These are phyloP conservation scores for Lachancea quebecensis DNA, from an alignment of 805 yeast genomes.

Conservation along the genomic window DNA sequence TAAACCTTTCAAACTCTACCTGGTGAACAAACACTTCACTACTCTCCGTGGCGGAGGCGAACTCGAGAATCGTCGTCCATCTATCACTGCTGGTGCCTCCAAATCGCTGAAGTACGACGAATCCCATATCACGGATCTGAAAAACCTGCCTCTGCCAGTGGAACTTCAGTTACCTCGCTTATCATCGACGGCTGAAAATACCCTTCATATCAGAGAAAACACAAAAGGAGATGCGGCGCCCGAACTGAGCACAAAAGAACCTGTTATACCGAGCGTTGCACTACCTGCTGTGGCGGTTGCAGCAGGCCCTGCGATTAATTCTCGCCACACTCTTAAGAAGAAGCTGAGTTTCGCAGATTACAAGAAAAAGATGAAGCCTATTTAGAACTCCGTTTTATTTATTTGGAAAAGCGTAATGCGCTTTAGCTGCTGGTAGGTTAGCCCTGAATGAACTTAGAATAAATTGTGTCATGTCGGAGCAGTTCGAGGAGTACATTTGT, in stretches of 20 bases:
- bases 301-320: not conserved
- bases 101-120: constrained; percentile 21
- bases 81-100: constrained; percentile 1
- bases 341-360: constrained; percentile 34
- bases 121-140: constrained; percentile 17
- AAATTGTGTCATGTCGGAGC: too few species aligned
- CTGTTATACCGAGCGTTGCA: not conserved
- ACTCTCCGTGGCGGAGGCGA: not conserved
- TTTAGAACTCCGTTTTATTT: not conserved
- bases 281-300: not conserved
- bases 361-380: constrained; percentile 25
- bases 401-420: not conserved
- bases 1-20: constrained; percentile 2
- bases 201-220: not conserved
- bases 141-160: constrained; percentile 21
- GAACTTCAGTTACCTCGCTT: constrained; percentile 3
- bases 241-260: not conserved
- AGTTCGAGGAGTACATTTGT: too few species aligned
- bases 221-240: not conserved
- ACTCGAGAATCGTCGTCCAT: not conserved
- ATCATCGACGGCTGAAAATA: not conserved
- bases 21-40: constrained; percentile 4
- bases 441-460: too few species aligned
- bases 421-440: not conserved
- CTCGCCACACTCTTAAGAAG: constrained; percentile 18